Evolutionary conservation across 2,329 filamentous ascomycete genomes (phyloP).

Genomic region (Venturia aucupariae): DNA sequence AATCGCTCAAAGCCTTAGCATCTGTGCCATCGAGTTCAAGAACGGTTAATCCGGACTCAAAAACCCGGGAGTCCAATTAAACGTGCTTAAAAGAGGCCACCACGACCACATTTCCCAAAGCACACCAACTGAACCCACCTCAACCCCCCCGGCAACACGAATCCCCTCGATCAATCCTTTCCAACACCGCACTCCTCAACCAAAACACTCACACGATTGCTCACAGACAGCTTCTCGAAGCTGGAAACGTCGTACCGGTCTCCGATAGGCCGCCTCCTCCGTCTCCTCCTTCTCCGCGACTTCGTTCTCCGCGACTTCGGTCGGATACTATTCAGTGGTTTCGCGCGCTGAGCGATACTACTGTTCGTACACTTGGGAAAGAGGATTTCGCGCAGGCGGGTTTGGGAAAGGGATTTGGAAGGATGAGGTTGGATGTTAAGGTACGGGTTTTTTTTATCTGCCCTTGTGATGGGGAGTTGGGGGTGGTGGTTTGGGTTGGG

Average conservation of each 20-base stretch:
- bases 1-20: too few relatives aligned
- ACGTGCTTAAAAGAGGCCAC: too few relatives aligned
- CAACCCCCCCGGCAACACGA: not conserved
- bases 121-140: too few relatives aligned
- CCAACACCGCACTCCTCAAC: not conserved
- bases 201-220: not conserved
- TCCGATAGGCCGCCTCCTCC: not conserved
- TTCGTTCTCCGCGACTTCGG: not conserved
- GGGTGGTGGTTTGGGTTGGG: not conserved
- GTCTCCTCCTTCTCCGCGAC: not conserved
- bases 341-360: not conserved
- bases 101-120: too few relatives aligned
- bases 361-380: not conserved
- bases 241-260: not conserved
- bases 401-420: conserved; percentile 13
- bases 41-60: too few relatives aligned
- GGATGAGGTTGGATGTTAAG: conserved; percentile 40
- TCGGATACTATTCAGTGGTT: conserved; percentile 1
- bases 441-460: conserved; percentile 22
- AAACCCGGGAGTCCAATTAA: too few relatives aligned
- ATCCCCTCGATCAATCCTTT: not conserved
- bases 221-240: not conserved
- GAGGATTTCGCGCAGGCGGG: not conserved
- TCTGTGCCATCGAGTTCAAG: too few relatives aligned
- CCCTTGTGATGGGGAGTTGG: not conserved